Conservation (phyloP, 208 protist species). For the Wallacemonas collosoma region DNA sequence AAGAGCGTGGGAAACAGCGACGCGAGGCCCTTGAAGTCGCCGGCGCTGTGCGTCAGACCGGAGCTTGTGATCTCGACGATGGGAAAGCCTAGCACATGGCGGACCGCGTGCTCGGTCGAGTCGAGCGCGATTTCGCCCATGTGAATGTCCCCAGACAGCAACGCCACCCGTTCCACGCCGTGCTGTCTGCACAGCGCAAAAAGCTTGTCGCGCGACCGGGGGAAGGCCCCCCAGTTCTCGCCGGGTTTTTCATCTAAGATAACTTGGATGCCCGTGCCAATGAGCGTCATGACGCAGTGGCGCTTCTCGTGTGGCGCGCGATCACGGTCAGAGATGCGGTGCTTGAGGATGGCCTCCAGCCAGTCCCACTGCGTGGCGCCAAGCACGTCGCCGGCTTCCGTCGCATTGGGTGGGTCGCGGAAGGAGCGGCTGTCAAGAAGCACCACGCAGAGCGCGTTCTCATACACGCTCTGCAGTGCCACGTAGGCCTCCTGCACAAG, state of each 20-base stretch:
- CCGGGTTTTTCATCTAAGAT: slow-evolving; percentile 75
- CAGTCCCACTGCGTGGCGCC: slow-evolving; percentile 82
- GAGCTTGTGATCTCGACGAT: slow-evolving; percentile 83
- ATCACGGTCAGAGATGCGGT: slow-evolving; percentile 24
- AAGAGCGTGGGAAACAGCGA: slow-evolving; percentile 51
- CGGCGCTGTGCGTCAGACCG: slow-evolving; percentile 79
- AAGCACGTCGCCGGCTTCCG: slow-evolving; percentile 70
- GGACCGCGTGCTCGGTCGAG: slow-evolving; percentile 34
- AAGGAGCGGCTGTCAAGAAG: slow-evolving; percentile 87
- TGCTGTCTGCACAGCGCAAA: slow-evolving; percentile 47
- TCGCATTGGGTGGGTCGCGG: slow-evolving; percentile 55
- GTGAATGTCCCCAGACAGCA: slow-evolving; percentile 87
- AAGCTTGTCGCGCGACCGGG: slow-evolving; percentile 52
- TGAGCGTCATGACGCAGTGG: slow-evolving; percentile 61
- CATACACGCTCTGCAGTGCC: slow-evolving; percentile 44
- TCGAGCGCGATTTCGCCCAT: slow-evolving; percentile 78
- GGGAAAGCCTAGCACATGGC: slow-evolving; percentile 54
- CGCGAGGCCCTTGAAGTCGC: slow-evolving; percentile 39
- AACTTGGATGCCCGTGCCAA: slow-evolving; percentile 79
- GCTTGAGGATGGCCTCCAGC: slow-evolving; percentile 52
- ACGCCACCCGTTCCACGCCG: slow-evolving; percentile 58
- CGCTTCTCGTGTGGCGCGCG: slow-evolving; percentile 25
- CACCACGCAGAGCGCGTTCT: slow-evolving; percentile 60
- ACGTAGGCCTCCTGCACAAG: background rate
- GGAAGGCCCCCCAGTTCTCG: slow-evolving; percentile 81